Base-by-base conservation (phyloP, 2,329 filamentous ascomycete species). In the Ceratocystis variospora region DNA sequence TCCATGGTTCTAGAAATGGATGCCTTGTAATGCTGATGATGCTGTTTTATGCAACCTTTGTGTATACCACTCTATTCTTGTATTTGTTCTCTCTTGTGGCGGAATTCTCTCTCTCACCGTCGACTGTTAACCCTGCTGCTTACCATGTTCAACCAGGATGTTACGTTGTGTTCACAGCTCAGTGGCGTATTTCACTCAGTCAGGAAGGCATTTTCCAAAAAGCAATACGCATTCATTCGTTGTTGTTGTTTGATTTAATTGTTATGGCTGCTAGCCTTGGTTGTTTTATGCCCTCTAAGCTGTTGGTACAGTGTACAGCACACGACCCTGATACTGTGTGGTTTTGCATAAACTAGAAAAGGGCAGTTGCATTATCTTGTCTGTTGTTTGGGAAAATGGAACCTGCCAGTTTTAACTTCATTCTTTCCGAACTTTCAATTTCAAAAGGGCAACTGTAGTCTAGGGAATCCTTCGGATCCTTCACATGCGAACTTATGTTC, bases 401-500 rank as follows among this genome's bases (percentile, higher is more conserved):
- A 33, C 25, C 53, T 57, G 53, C 53, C 53, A 57, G 28, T 57
- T 50, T 41, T 41, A 41, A 41, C 37, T 41, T 57, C 53, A 25
- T 57, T 57, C 53, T 57, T 57, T 57, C 53, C 53, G 53, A 57
- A 22, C 15, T 57, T 28, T 57, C 17, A 57, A 31, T 57, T 15
- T 33, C 1, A 15, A 17, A n/a, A 7, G 37, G 10, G 37, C 37
- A 41, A 41, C 12, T 41, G 37, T 41, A 41, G 37, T 41, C 37
- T 41, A 5, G 22, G 15, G 25, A 28, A 57, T 31, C 53, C 53
- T 57, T 31, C 19, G 3, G 10, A 57, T 57, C 53, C 53, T 57
- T 57, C 25, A 17, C 31, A 57, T 57, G 53, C 53, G 53, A 57
- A 57, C 53, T 57, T 57, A 57, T 57, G 53, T 57, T 33, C 10